Conservation (phyloP, 1,284 basidiomycete species). For the Psilocybe mexicana region DNA sequence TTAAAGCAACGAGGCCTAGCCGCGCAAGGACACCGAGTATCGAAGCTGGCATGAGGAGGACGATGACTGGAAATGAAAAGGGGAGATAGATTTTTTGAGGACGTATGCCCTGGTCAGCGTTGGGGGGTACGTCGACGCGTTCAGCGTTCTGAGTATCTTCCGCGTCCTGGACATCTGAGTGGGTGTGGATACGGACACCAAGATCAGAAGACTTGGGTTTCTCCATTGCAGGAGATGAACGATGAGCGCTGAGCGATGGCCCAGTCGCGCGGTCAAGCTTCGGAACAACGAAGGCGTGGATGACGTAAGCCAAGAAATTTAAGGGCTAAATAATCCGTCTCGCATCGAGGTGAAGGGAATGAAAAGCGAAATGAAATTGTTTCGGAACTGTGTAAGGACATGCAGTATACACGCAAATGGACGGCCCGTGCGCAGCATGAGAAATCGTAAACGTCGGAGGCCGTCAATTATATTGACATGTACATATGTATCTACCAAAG, state of each 20-base stretch:
- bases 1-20: conserved; percentile 72
- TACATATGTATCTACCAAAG: background rate
- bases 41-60: conserved; percentile 74
- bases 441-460: background rate
- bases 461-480: background rate
- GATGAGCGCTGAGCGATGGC: no score
- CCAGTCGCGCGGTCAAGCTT: no score
- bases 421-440: conserved; percentile 18
- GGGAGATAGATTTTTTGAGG: conserved; percentile 53
- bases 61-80: conserved; percentile 63
- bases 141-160: conserved; percentile 25
- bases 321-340: no score
- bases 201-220: background rate
- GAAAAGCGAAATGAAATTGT: no score
- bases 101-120: conserved; percentile 40
- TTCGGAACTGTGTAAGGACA: background rate
- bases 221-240: background rate
- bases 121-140: conserved; percentile 55
- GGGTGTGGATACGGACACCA: background rate
- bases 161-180: conserved; percentile 8
- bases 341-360: background rate
- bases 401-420: background rate
- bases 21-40: conserved; percentile 80
- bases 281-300: no score
- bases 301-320: no score